Percentiles rank a stretch among this genome's conserved stretches.
phyloP scores from a whole-genome alignment of 805 yeast species.

The Wickerhamiella nectarea region DNA sequence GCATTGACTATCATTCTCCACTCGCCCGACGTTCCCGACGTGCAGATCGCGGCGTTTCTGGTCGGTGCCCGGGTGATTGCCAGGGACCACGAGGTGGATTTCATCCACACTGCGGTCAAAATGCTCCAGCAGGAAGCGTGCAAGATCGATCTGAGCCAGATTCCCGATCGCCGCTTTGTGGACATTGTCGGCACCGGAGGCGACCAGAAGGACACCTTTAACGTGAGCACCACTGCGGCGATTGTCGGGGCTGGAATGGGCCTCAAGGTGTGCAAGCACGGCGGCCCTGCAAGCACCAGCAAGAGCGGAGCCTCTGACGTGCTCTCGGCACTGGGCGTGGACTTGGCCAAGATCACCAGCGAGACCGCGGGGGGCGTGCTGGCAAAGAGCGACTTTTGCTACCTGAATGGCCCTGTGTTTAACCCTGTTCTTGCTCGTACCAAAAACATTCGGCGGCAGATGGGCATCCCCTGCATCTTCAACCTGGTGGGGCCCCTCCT shows the following conservation, averaged over 20 bases:
- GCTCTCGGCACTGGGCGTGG: constrained; percentile 69
- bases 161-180: constrained; percentile 35
- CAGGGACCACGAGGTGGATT: constrained; percentile 68
- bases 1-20: constrained; percentile 36
- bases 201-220: constrained; percentile 94
- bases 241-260: constrained; percentile 87
- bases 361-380: constrained; percentile 44
- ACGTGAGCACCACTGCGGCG: constrained; percentile 89
- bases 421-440: constrained; percentile 84
- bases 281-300: constrained; percentile 93
- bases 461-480: constrained; percentile 89
- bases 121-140: constrained; percentile 45
- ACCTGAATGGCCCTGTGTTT: constrained; percentile 83
- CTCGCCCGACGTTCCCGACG: constrained; percentile 42
- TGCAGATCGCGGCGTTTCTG: constrained; percentile 65
- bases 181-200: constrained; percentile 99
- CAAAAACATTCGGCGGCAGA: constrained; percentile 56
- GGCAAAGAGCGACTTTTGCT: constrained; percentile 41
- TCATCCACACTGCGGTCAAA: constrained; percentile 72
- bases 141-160: constrained; percentile 15
- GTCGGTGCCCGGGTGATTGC: constrained; percentile 62
- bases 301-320: constrained; percentile 90
- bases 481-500: constrained; percentile 87
- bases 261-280: constrained; percentile 78
- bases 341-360: constrained; percentile 52